phyloP scores from a whole-genome alignment of 768 basidiomycete genomes.

The Cubamyces sp. region DNA sequence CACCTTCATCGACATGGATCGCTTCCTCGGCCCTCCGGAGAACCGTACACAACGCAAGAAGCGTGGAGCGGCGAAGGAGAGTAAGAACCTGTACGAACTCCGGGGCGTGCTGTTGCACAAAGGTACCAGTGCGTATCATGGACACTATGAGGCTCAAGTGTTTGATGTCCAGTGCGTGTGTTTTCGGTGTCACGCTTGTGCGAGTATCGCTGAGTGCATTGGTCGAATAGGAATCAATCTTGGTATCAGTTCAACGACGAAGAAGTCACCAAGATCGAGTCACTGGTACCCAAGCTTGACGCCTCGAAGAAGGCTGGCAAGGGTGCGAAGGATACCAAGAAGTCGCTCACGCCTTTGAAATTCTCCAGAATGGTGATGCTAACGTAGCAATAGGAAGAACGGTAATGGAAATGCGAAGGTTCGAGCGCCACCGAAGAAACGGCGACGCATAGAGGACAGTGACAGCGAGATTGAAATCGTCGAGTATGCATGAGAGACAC shows the following conservation, averaged over 20 bases:
- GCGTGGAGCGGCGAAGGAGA: conserved; percentile 11
- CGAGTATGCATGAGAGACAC: conserved; percentile 21
- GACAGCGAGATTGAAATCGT: conserved; percentile 33
- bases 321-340: conserved; percentile 33
- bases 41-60: conserved; percentile 15
- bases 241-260: conserved; percentile 98
- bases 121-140: conserved; percentile 89
- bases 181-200: not conserved
- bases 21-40: conserved; percentile 50
- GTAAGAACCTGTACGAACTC: conserved; percentile 66
- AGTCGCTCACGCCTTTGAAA: conserved; percentile 20
- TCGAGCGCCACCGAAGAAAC: conserved; percentile 44
- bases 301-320: conserved; percentile 37
- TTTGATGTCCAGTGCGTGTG: conserved; percentile 65
- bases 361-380: not conserved
- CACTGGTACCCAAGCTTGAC: conserved; percentile 50
- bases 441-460: conserved; percentile 48
- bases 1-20: conserved; percentile 68
- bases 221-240: conserved; percentile 51
- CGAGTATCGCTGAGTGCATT: not conserved
- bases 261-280: conserved; percentile 64
- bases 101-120: conserved; percentile 88
- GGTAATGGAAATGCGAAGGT: not conserved
- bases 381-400: conserved; percentile 9
- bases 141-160: conserved; percentile 88